These are phyloP conservation scores for Colletotrichum cereale DNA, from an alignment of 2,329 filamentous ascomycete species.

Conservation along the genomic window DNA sequence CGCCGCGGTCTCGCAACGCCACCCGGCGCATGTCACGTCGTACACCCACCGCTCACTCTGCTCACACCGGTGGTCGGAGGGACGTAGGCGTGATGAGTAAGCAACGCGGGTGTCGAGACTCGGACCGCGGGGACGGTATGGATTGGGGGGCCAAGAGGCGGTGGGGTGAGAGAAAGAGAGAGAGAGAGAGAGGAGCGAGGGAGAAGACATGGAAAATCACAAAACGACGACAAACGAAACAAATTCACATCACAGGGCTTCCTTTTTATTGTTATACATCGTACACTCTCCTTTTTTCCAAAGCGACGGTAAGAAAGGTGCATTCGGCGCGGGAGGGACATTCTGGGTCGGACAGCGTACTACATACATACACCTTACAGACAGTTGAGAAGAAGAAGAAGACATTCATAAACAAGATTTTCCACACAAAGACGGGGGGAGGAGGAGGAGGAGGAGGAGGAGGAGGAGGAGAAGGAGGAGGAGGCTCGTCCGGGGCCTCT, in stretches of 20 bases:
- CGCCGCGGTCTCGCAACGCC: not conserved
- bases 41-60: not conserved
- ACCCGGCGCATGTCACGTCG: not conserved
- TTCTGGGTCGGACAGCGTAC: not conserved
- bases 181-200: not conserved
- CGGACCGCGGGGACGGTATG: not conserved
- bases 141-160: no score
- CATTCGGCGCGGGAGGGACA: not conserved
- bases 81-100: not conserved
- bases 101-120: not conserved
- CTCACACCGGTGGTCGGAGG: not conserved
- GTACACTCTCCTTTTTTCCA: not conserved
- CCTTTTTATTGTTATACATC: not conserved
- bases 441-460: no score
- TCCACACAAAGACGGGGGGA: not conserved
- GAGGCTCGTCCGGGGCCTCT: no score
- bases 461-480: no score
- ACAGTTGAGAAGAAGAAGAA: not conserved
- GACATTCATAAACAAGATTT: not conserved
- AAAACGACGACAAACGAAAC: not conserved
- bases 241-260: not conserved
- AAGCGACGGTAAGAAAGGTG: not conserved
- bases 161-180: no score
- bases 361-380: not conserved
- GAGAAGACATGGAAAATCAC: not conserved